Percentiles rank a stretch among this genome's conserved stretches.
These are phyloP conservation scores for Coemansia sp. DNA, from an alignment of 192 early-diverging fungal genomes.

Conservation along the genomic window DNA sequence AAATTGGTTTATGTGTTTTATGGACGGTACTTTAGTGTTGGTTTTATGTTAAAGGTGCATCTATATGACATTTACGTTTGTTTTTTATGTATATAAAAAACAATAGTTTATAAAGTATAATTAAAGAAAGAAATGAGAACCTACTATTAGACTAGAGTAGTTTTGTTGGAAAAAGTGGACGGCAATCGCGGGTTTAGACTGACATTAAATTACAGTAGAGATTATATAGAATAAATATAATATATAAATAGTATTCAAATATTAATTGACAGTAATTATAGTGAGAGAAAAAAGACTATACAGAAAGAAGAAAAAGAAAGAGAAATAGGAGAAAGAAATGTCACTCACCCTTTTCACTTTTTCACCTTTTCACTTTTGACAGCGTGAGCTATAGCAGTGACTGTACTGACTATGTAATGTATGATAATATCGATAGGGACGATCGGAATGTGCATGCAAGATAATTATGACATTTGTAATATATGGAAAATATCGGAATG, in stretches of 20 bases:
- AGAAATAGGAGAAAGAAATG: background rate
- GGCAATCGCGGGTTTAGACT: too few species aligned
- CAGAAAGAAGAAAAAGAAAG: background rate
- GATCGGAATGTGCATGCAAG: background rate
- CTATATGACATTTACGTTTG: background rate
- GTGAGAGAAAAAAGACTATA: background rate
- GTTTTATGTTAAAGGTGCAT: too few species aligned
- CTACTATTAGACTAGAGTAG: background rate
- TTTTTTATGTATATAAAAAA: background rate
- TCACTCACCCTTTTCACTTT: constrained; percentile 1
- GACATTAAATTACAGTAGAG: too few species aligned
- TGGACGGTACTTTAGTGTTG: too few species aligned
- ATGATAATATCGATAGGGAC: background rate
- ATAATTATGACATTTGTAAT: background rate
- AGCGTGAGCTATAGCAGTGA: background rate
- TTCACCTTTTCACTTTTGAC: background rate
- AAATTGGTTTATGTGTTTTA: background rate
- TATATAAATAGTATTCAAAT: constrained; percentile 3
- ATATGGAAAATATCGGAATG: background rate
- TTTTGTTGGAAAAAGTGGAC: background rate
- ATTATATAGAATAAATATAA: background rate
- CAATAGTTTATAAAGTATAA: too few species aligned
- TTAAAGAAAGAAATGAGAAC: constrained; percentile 6
- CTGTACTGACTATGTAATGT: too few species aligned
- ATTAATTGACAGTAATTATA: constrained; percentile 2